phyloP scores from a whole-genome alignment of 495 filamentous ascomycete species.

The Aspergillus steynii region DNA sequence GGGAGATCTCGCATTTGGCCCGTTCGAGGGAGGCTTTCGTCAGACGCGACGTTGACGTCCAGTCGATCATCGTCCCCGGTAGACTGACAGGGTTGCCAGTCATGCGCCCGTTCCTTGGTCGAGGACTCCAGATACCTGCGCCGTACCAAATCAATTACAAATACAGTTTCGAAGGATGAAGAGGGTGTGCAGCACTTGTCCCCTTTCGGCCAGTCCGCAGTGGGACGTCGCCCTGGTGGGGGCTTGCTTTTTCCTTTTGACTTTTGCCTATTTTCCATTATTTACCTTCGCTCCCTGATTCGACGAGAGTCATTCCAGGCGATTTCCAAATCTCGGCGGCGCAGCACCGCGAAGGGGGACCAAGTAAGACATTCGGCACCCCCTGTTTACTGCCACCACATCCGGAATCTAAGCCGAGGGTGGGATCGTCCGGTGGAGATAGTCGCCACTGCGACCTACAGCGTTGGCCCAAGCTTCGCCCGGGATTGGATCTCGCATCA shows the following conservation, averaged over 20 bases:
- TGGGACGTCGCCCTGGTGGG: too few relatives aligned
- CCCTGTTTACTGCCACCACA: neutral
- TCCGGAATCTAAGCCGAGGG: neutral
- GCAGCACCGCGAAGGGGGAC: neutral
- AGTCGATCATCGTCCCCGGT: constrained; percentile 8
- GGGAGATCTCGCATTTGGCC: too few relatives aligned
- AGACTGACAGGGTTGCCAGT: neutral
- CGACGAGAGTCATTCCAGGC: neutral
- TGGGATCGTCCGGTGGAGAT: neutral
- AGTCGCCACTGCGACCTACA: neutral
- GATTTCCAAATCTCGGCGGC: too few relatives aligned
- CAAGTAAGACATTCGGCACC: too few relatives aligned
- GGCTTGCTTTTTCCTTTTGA: too few relatives aligned
- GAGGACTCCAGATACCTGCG: too few relatives aligned
- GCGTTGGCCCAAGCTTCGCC: too few relatives aligned
- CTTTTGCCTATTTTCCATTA: too few relatives aligned
- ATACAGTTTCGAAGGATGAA: neutral
- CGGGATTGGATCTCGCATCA: neutral
- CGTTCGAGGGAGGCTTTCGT: neutral
- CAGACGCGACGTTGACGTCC: constrained; percentile 12
- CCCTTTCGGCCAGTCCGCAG: too few relatives aligned
- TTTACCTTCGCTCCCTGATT: neutral
- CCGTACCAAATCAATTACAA: too few relatives aligned
- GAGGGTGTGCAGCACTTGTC: neutral
- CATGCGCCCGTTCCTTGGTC: too few relatives aligned